Evolutionary conservation across 2,329 filamentous ascomycete genomes (phyloP).

Genomic region (Trichoderma afroharzianum): DNA sequence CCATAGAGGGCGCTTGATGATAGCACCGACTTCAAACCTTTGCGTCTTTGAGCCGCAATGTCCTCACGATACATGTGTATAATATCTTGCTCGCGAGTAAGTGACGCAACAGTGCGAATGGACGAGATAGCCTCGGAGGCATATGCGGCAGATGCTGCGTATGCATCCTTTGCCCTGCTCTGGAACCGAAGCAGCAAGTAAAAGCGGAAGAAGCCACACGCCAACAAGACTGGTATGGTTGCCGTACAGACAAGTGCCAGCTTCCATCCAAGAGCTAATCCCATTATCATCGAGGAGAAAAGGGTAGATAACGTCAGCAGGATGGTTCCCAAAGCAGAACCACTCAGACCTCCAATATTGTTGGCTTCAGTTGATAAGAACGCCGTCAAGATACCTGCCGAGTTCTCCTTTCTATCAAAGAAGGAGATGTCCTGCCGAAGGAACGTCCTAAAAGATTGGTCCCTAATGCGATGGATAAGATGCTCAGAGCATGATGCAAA

Average conservation of each 20-base stretch:
- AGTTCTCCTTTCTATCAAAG: conserved; percentile 88
- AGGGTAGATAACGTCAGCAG: conserved; percentile 78
- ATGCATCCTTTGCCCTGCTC: conserved; percentile 72
- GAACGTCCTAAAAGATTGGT: conserved; percentile 79
- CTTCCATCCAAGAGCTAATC: conserved; percentile 81
- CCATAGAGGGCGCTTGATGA: conserved; percentile 79
- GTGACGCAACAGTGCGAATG: conserved; percentile 86
- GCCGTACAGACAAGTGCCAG: conserved; percentile 77
- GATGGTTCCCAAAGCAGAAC: conserved; percentile 81
- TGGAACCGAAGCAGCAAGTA: conserved; percentile 79
- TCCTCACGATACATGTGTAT: conserved; percentile 65
- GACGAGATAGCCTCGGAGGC: conserved; percentile 92
- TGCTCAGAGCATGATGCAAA: conserved; percentile 87
- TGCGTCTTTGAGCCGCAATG: conserved; percentile 62
- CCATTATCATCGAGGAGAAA: conserved; percentile 65
- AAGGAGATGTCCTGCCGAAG: conserved; percentile 90
- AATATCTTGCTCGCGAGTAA: conserved; percentile 84
- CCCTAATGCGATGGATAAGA: conserved; percentile 77
- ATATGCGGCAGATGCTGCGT: conserved; percentile 76
- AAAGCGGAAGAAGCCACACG: conserved; percentile 84
- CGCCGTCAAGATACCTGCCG: conserved; percentile 80
- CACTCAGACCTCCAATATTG: conserved; percentile 81
- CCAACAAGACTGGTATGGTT: conserved; percentile 72
- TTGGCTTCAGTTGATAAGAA: conserved; percentile 89
- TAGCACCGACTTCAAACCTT: conserved; percentile 68